Conservation (phyloP, 768 basidiomycete species). For the Zangia roseola region DNA sequence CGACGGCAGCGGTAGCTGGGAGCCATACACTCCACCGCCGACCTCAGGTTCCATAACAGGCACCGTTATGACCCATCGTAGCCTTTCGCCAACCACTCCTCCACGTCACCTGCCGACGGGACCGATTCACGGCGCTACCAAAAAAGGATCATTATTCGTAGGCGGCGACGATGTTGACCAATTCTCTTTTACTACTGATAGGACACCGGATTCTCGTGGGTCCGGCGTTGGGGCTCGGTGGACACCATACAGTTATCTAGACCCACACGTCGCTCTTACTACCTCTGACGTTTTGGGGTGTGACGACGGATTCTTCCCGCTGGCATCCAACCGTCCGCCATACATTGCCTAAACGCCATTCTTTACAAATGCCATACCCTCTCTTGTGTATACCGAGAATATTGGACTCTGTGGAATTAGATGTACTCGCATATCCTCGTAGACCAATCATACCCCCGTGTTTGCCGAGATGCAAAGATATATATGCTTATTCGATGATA, state of each 20-base stretch:
- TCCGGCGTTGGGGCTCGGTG: constrained; percentile 16
- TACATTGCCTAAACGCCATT: constrained; percentile 26
- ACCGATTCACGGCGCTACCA: constrained; percentile 40
- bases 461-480: background rate
- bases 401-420: constrained; percentile 14
- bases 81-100: constrained; percentile 31
- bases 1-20: constrained; percentile 53
- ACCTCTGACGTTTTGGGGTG: constrained; percentile 33
- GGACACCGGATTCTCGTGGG: constrained; percentile 10
- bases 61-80: constrained; percentile 43
- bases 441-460: constrained; percentile 23
- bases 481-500: background rate
- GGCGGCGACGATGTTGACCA: constrained; percentile 49
- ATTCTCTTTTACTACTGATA: constrained; percentile 44
- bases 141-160: constrained; percentile 43
- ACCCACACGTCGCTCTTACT: constrained; percentile 32
- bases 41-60: constrained; percentile 50
- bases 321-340: constrained; percentile 43
- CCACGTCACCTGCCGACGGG: constrained; percentile 21
- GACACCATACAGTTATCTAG: constrained; percentile 34
- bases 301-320: constrained; percentile 42
- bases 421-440: constrained; percentile 22
- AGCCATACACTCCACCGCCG: constrained; percentile 61
- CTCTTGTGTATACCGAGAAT: constrained; percentile 5
- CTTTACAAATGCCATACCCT: background rate